Percentiles rank a stretch among this genome's conserved stretches.
These are phyloP conservation scores for Lasiosphaeriaceae sp. DNA, from an alignment of 495 filamentous ascomycete genomes.

Conservation along the genomic window DNA sequence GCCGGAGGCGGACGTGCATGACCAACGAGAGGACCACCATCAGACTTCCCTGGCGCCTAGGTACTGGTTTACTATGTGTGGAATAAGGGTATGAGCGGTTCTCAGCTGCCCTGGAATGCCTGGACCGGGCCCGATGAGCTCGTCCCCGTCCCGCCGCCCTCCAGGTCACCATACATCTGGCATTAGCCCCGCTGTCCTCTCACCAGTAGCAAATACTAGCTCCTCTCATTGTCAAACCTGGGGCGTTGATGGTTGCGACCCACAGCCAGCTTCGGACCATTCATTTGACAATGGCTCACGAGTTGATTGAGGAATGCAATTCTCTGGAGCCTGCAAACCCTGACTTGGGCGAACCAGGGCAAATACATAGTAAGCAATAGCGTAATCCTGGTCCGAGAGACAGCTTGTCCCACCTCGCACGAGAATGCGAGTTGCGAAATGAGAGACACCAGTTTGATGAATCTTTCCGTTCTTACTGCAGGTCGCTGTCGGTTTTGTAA, in stretches of 20 bases:
- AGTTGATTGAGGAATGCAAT: neutral
- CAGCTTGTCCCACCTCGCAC: neutral
- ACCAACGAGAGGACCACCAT: neutral
- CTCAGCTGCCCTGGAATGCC: no score
- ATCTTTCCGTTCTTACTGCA: neutral
- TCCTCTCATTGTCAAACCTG: no score
- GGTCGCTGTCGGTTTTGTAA: neutral
- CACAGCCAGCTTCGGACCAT: neutral
- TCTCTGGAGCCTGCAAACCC: no score
- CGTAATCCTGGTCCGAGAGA: neutral
- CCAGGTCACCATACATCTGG: no score
- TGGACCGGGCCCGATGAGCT: no score
- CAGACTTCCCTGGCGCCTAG: neutral
- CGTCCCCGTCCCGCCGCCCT: no score
- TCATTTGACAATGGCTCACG: neutral
- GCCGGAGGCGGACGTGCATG: no score
- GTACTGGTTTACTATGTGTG: neutral
- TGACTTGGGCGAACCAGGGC: neutral
- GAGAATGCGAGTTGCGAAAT: neutral
- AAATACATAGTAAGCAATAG: neutral
- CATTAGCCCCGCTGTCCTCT: no score
- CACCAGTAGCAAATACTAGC: no score
- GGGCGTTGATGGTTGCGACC: no score
- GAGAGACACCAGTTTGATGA: neutral
- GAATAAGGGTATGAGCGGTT: neutral